phyloP scores from a whole-genome alignment of 495 filamentous ascomycete genomes.

The Aspergillus nidulans region DNA sequence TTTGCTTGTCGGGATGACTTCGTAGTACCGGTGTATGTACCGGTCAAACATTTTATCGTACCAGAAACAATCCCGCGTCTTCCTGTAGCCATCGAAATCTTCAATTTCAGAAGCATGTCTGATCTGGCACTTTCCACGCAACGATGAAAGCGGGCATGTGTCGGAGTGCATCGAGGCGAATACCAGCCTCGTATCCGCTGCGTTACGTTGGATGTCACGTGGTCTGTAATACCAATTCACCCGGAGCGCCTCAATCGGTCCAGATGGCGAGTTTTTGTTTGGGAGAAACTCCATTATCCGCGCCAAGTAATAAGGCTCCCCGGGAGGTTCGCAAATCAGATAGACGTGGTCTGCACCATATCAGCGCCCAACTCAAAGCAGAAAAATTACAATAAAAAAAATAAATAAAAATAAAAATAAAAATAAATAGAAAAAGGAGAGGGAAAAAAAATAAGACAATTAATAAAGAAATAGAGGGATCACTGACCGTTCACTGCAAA shows the following conservation, averaged over 20 bases:
- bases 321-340: constrained; percentile 94
- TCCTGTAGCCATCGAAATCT: constrained; percentile 78
- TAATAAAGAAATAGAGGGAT: no score
- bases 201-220: constrained; percentile 88
- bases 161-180: constrained; percentile 99
- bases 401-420: constrained; percentile 11
- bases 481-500: constrained; percentile 83
- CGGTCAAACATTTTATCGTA: constrained; percentile 97
- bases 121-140: constrained; percentile 90
- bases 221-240: constrained; percentile 99
- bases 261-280: constrained; percentile 62
- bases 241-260: constrained; percentile 78
- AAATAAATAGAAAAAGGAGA: constrained; percentile 15
- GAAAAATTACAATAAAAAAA: constrained; percentile 11
- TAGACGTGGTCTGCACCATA: constrained; percentile 79
- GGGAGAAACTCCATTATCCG: constrained; percentile 98
- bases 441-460: constrained; percentile 5
- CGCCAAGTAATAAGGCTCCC: constrained; percentile 95
- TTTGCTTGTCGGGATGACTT: constrained; percentile 84
- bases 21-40: constrained; percentile 96
- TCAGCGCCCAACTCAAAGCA: constrained; percentile 17
- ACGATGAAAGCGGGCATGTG: constrained; percentile 81
- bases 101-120: constrained; percentile 80
- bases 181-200: constrained; percentile 79
- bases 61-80: constrained; percentile 82